Evolutionary conservation across 345 rosid species (phyloP).

Genomic region (Citrus cavaleriei): DNA sequence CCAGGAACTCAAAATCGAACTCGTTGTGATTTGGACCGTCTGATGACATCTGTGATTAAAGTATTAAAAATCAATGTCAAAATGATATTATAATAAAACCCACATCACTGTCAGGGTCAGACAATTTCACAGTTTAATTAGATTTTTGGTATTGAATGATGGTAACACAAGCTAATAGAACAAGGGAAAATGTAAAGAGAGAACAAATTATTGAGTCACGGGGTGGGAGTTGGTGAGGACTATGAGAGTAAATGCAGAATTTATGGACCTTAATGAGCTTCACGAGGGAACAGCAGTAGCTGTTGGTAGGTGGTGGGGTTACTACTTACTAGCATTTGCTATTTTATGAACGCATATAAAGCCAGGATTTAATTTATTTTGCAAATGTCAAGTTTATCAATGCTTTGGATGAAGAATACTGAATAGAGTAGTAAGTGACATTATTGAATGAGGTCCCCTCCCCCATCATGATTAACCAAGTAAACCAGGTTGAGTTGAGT

Average conservation of each 20-base stretch:
- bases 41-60: conserved; percentile 76
- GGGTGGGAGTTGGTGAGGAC: neutral
- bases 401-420: neutral
- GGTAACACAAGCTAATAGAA: neutral
- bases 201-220: conserved; percentile 2
- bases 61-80: neutral
- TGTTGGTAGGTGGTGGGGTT: neutral
- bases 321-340: neutral
- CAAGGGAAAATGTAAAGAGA: neutral
- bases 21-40: conserved; percentile 91
- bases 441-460: conserved; percentile 6
- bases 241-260: neutral
- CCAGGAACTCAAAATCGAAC: conserved; percentile 94
- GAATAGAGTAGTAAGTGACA: neutral
- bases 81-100: neutral
- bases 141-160: neutral
- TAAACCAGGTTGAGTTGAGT: conserved; percentile 9
- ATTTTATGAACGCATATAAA: neutral
- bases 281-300: conserved; percentile 11
- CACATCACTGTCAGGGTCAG: neutral
- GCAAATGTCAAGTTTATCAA: neutral
- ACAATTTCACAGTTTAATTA: neutral
- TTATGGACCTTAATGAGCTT: conserved; percentile 5
- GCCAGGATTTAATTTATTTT: neutral
- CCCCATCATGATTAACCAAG: neutral